Conservation (phyloP, 2,329 filamentous ascomycete genomes). For the Pseudohalonectria lignicola region DNA sequence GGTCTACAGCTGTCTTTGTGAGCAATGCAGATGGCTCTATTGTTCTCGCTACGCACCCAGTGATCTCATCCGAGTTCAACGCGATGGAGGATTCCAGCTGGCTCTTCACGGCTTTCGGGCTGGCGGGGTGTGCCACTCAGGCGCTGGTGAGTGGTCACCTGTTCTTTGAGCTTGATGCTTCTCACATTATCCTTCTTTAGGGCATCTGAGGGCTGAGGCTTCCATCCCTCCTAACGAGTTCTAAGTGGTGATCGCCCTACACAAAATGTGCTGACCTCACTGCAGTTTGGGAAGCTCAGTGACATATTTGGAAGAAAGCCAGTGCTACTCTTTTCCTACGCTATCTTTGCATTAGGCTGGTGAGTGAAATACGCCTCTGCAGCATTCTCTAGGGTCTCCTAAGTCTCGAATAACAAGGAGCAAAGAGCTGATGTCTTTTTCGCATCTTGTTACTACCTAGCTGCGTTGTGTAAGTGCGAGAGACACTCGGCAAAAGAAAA, state of each 20-base stretch:
- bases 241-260: too few species aligned
- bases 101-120: conserved; percentile 40
- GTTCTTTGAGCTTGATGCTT: too few species aligned
- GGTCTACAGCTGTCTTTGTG: conserved; percentile 40
- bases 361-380: conserved; percentile 18
- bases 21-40: conserved; percentile 53
- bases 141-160: conserved; percentile 32
- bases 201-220: too few species aligned
- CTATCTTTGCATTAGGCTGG: conserved; percentile 37
- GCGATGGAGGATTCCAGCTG: conserved; percentile 45
- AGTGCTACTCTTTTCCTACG: conserved; percentile 36
- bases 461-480: too few species aligned
- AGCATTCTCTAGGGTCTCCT: neutral
- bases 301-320: conserved; percentile 45
- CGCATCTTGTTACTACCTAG: too few species aligned
- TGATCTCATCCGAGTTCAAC: conserved; percentile 50
- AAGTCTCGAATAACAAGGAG: too few species aligned
- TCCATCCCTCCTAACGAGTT: too few species aligned
- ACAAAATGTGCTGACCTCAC: too few species aligned
- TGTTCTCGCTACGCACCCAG: conserved; percentile 54
- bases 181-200: too few species aligned
- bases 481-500: too few species aligned
- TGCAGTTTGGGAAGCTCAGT: conserved; percentile 41
- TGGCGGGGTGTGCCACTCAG: conserved; percentile 40
- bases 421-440: too few species aligned